Evolutionary conservation across 495 filamentous ascomycete genomes (phyloP), one percentile per base, ranked within the genome.

Genomic region (Eremomyces bilateralis): DNA sequence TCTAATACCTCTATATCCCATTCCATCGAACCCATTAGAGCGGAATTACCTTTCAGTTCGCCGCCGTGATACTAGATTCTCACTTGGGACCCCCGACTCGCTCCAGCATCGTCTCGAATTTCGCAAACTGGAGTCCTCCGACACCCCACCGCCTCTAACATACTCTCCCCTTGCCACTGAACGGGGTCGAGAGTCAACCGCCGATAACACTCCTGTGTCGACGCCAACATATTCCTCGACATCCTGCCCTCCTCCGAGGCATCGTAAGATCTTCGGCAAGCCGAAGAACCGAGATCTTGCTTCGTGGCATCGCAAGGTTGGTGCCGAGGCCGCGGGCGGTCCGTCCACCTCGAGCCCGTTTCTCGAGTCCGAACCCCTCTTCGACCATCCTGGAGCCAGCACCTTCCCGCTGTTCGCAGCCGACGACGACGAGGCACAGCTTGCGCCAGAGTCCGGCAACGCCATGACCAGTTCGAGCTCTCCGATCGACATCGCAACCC

Each of bases 401-500:
- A 48, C 44, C 42, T 58, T 63, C 37, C 55, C 45, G 31, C 31
- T 24, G 21, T 21, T 15, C 21, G 21, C 24, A 16, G 17, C 35
- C 15, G 31, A 31, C 42, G 43, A 45, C n/a, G n/a, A n/a, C n/a
- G n/a, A n/a, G n/a, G n/a, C n/a, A n/a, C n/a, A n/a, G n/a, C n/a
- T n/a, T n/a, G n/a, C n/a, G n/a, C n/a, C n/a, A n/a, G n/a, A n/a
- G n/a, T n/a, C n/a, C n/a, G n/a, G n/a, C n/a, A n/a, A n/a, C n/a
- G n/a, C n/a, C 36, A 73, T 72, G 66, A 59, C 57, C 33, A 59
- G 57, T 42, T 41, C 53, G 38, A 62, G 66, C 36, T 53, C 63
- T 37, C 73, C 73, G 17, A 74, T 78, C 46, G 63, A 76, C 53
- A 76, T 77, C 49, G 57, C 67, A 52, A 61, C 66, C 37, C 50